Base-by-base conservation (phyloP, 2,329 filamentous ascomycete species). In the Nigrospora sphaerica region DNA sequence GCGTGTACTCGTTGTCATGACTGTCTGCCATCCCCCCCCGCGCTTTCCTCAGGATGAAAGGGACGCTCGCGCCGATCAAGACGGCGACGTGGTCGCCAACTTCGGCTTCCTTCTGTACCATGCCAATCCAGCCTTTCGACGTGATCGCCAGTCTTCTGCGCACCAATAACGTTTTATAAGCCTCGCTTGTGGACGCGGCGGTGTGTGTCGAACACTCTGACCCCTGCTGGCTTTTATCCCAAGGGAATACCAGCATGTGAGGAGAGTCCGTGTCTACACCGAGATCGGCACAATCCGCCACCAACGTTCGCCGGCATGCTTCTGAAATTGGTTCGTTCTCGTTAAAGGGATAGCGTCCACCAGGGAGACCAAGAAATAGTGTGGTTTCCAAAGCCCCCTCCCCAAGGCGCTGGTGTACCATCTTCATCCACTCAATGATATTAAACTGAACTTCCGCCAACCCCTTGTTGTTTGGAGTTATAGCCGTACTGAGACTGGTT, bases 391-490 rank as follows among this genome's bases (percentile, higher is more conserved):
- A 32, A 13, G n/a, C 11, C 9, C 28, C 6, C 4, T 12, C 6
- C 9, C 10, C 12, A 41, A 41, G 28, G 14, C 16, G 12, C 9
- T 12, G 23, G 13, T 16, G 18, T 0, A 32, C 3, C 1, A 16
- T 16, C 28, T 17, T 6, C n/a, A 41, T 7, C 16, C n/a, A 41
- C 2, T 9, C 2, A 13, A 17, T 16, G 5, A 32, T 32, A 32
- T 2, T 2, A 1, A 5, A 13, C 3, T 3, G 0, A 14, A 33
- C 4, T 10, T 10, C 3, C 12, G 17, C 28, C 6, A 6, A 1
- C 0, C 6, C 5, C 1, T 5, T 9, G 2, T 10, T n/a, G 7
- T 4, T 1, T 9, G 12, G 12, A 2, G 2, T 11, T 3, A 16
- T 6, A 11, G 0, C 3, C 9, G 3, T 9, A 11, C 31, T 14